Base-by-base conservation (phyloP, 306 rosid genomes). In the Begonia masoniana region DNA sequence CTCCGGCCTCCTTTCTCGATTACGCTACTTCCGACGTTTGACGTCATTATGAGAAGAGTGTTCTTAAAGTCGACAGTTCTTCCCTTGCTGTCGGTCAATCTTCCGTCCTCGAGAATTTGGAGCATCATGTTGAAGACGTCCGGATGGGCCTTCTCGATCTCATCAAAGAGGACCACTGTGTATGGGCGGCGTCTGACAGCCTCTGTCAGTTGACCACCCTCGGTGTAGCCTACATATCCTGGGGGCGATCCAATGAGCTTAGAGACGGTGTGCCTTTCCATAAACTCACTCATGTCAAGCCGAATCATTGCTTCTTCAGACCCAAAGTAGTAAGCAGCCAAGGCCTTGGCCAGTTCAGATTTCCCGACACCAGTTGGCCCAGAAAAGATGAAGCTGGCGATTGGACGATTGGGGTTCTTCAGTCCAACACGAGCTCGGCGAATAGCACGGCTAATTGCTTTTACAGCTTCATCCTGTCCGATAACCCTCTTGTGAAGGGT, bases 311-410 rank as follows among this genome's bases (percentile, higher is more conserved):
- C 51, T 3, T 46, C 47, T 49, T 57, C 52, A 5, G 69, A 62
- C 12, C 65, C 69, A 23, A 57, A 62, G 50, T 50, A 56, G 54
- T 54, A 48, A 13, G 42, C 56, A 9, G 67, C 74, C 14, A 69
- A 50, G 5, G 62, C 64, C 47, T 54, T 63, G 10, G 74, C 60
- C 21, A 69, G 60, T 12, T 69, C 69, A 0, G 74, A 43, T 47
- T 62, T 58, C 12, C 74, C 74, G 3, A 69, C 74, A 17, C 74
- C 65, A 10, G 69, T 63, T 10, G 74, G 69, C 11, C 74, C 74
- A 3, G 65, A 45, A 55, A 69, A 69, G 16, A 69, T 39, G 54
- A 69, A 61, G 52, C 67, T 65, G 2, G 69, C 74, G 6, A 69
- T 43, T 26, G 74, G 74, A 35, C 68, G 50, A 54, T 60, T 61